phyloP scores from a whole-genome alignment of 257 asterid species.

The Solanum verrucosum region DNA sequence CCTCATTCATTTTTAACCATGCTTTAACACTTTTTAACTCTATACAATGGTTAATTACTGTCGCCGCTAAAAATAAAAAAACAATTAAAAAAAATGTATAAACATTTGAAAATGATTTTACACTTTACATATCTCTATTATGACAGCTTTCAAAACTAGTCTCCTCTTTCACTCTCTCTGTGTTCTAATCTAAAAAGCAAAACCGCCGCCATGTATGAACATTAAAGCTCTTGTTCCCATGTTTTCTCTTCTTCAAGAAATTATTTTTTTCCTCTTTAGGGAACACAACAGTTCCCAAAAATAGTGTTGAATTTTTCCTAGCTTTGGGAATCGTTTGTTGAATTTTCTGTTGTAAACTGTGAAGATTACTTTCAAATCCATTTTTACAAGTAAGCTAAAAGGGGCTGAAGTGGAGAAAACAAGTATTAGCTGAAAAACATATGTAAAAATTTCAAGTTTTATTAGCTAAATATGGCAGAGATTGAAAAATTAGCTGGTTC shows the following conservation, averaged over 20 bases:
- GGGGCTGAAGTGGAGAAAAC: background rate
- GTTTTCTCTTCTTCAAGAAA: slow-evolving; percentile 11
- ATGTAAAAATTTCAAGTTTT: background rate
- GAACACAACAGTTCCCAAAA: slow-evolving; percentile 1
- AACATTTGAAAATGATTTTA: slow-evolving; percentile 7
- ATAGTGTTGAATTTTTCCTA: background rate
- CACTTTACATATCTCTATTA: background rate
- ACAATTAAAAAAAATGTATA: slow-evolving; percentile 2
- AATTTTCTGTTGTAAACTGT: background rate
- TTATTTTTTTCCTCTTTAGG: background rate
- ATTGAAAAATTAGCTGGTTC: slow-evolving; percentile 18
- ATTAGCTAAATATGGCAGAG: slow-evolving; percentile 20
- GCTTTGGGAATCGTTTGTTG: background rate
- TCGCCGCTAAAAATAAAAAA: no score
- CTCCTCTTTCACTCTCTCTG: background rate
- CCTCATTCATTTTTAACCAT: slow-evolving; percentile 5
- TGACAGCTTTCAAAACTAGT: slow-evolving; percentile 9
- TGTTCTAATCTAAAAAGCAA: background rate
- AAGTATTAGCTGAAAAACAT: background rate
- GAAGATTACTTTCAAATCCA: background rate
- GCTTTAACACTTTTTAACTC: slow-evolving; percentile 4
- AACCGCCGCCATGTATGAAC: slow-evolving; percentile 17
- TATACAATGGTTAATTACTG: background rate
- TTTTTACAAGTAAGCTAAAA: background rate
- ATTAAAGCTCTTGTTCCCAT: slow-evolving; percentile 20